Evolutionary conservation across 2,329 filamentous ascomycete species (phyloP).

Genomic region (Aspergillus sp.): DNA sequence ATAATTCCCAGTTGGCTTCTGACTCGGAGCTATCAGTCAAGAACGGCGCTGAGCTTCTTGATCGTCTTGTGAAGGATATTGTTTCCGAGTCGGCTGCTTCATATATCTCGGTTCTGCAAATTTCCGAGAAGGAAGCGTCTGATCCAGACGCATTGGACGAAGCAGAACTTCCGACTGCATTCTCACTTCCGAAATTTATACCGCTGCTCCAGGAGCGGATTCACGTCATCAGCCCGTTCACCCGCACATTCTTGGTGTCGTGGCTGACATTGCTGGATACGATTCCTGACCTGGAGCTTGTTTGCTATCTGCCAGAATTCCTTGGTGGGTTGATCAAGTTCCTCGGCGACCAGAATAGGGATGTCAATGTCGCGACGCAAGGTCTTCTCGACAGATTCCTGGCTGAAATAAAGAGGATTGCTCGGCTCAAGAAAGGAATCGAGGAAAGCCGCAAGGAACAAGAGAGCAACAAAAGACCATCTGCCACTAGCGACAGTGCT

Average conservation of each 20-base stretch:
- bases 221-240: constrained; percentile 88
- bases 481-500: constrained; percentile 58
- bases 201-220: constrained; percentile 90
- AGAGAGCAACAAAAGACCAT: constrained; percentile 60
- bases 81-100: constrained; percentile 90
- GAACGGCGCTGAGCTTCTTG: constrained; percentile 90
- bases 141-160: constrained; percentile 31
- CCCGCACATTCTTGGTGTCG: constrained; percentile 84
- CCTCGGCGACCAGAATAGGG: constrained; percentile 77
- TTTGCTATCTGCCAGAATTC: constrained; percentile 86
- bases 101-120: constrained; percentile 81
- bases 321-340: constrained; percentile 83
- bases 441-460: constrained; percentile 68
- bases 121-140: constrained; percentile 41
- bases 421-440: constrained; percentile 83
- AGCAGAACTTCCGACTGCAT: constrained; percentile 65
- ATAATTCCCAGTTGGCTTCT: constrained; percentile 62
- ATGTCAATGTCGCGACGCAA: constrained; percentile 92
- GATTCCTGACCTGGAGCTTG: constrained; percentile 90
- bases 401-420: constrained; percentile 87
- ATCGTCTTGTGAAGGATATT: constrained; percentile 91
- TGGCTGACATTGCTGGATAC: constrained; percentile 95
- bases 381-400: constrained; percentile 81
- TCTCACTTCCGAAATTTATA: constrained; percentile 83
- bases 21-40: constrained; percentile 96